phyloP scores from a whole-genome alignment of 495 filamentous ascomycete species.

The Delitschia confertaspora region DNA sequence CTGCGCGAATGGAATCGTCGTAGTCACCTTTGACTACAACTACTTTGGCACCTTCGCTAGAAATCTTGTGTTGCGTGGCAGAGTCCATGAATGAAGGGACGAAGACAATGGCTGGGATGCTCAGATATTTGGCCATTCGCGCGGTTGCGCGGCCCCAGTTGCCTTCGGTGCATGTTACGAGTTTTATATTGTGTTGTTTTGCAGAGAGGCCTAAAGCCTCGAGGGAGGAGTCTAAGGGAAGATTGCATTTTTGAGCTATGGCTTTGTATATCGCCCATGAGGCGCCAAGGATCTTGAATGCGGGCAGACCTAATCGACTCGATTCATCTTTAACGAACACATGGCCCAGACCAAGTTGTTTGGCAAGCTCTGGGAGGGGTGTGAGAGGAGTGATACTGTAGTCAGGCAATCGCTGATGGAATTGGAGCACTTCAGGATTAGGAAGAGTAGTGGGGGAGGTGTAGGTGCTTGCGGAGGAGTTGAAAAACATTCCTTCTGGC shows the following conservation, averaged over 20 bases:
- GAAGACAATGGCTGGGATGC: slow-evolving; percentile 44
- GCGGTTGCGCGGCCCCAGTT: slow-evolving; percentile 67
- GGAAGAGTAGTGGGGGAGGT: background rate
- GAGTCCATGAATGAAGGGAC: slow-evolving; percentile 48
- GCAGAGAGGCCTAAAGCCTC: slow-evolving; percentile 38
- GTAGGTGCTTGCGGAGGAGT: slow-evolving; percentile 18
- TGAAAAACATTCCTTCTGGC: slow-evolving; percentile 19
- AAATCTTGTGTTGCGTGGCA: slow-evolving; percentile 45
- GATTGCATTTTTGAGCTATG: slow-evolving; percentile 36
- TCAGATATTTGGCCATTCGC: slow-evolving; percentile 51
- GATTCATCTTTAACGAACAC: slow-evolving; percentile 42
- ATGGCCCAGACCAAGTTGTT: slow-evolving; percentile 45
- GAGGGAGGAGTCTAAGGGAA: slow-evolving; percentile 35
- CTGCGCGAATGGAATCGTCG: slow-evolving; percentile 47
- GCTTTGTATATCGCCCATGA: slow-evolving; percentile 61
- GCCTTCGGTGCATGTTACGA: slow-evolving; percentile 56
- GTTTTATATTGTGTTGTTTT: slow-evolving; percentile 26
- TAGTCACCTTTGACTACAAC: slow-evolving; percentile 48
- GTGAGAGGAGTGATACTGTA: slow-evolving; percentile 38
- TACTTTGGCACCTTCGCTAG: slow-evolving; percentile 49
- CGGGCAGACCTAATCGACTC: slow-evolving; percentile 45
- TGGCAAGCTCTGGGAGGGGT: slow-evolving; percentile 43
- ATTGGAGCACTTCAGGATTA: slow-evolving; percentile 25
- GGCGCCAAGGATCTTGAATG: slow-evolving; percentile 71
- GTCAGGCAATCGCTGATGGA: slow-evolving; percentile 31